Evolutionary conservation across 805 yeast genomes (phyloP), one percentile per base, ranked within the genome.

Genomic region (Nakazawaea ishiwadae): DNA sequence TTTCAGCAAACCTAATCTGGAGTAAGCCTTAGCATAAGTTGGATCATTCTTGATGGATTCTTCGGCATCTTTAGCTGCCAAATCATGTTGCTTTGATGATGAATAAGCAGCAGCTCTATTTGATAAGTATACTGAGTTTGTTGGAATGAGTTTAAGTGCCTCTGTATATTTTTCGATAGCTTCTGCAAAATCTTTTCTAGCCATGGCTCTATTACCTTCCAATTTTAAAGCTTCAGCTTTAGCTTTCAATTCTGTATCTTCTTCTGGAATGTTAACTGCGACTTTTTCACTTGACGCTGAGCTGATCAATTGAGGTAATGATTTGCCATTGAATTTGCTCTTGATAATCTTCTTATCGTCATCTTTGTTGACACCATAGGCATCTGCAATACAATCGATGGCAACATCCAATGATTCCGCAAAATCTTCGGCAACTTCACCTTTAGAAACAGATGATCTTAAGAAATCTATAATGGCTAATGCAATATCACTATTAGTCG

Each of bases 41-140:
- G 96, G 84, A 57, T 91, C 89, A 39, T 81, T 67, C 46, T 76
- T 73, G 44, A 88, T 80, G 31, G 99, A 96, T 42, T 69, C 68
- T 54, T 84, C 74, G 21, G 98, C 96, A 60, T 93, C 99, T 34
- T 68, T 68, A 31, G 84, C 75, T 3, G 99, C 98, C 48, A 74
- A 67, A 12, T 77, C 83, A 57, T 85, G 90, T 46, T 88, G 69
- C 48, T 78, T 74, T 23, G 75, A 55, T 5, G 96, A 86, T 9
- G 96, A 84, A 63, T 85, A 80, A 3, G 98, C 98, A 32, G 99
- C 99, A 11, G 99, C 98, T 58, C 99, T 80, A 67, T 93, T 93
- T 27, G 98, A 89, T 47, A 75, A 77, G 63, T 82, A 93, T 16
- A 93, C 86, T 14, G 90, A 89, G 59, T 88, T 89, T 14, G 71